Evolutionary conservation across 208 protist species (phyloP).

Genomic region (Leishmania lainsoni): DNA sequence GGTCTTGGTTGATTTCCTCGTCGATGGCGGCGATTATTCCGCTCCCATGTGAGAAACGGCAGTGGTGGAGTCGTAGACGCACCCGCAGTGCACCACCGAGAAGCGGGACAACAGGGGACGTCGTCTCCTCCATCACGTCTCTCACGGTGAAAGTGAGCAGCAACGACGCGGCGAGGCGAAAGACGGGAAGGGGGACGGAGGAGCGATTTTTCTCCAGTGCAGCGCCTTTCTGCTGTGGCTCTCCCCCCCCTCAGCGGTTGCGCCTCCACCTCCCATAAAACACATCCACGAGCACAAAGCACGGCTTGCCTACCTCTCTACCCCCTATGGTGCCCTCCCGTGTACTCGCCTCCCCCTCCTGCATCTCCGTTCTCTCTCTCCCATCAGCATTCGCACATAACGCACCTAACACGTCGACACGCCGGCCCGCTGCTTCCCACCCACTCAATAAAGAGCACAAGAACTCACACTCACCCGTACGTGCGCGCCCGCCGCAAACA

Average conservation of each 20-base stretch:
- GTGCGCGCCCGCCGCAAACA: background rate
- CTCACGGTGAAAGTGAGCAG: background rate
- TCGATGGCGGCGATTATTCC: background rate
- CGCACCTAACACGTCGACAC: background rate
- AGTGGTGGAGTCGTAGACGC: background rate
- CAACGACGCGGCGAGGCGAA: background rate
- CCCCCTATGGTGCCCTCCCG: background rate
- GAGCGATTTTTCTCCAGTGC: background rate
- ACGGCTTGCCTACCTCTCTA: background rate
- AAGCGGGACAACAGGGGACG: background rate
- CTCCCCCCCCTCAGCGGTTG: background rate
- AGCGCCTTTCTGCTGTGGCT: background rate
- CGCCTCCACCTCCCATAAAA: background rate
- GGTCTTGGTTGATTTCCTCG: background rate
- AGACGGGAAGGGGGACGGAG: background rate
- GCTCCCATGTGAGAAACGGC: background rate
- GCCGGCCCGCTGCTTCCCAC: background rate
- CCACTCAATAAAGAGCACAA: background rate
- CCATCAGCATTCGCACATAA: background rate
- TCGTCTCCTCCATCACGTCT: background rate
- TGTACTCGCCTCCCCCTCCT: too few species aligned
- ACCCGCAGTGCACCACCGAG: background rate
- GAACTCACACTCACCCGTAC: background rate
- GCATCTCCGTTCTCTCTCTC: background rate
- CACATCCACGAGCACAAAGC: background rate